Percentiles rank a stretch among this genome's conserved stretches.
phyloP scores from a whole-genome alignment of 805 yeast genomes.

The Priceomyces fermenticarens region DNA sequence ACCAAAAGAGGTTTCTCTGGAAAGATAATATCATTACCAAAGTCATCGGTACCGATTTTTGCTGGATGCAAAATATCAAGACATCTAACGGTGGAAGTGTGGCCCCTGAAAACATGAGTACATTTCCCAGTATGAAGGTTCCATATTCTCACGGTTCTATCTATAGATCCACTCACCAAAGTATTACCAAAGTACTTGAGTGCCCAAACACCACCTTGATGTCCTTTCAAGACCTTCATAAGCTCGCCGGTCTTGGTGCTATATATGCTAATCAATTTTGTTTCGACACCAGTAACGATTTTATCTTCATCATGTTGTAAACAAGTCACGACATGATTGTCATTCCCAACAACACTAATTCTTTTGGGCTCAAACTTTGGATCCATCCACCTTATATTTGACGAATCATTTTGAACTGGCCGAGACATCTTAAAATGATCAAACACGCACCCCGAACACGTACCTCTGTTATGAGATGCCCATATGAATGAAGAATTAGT shows the following conservation, averaged over 20 bases:
- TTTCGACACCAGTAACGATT: constrained; percentile 92
- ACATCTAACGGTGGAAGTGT: constrained; percentile 90
- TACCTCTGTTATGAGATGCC: too few species aligned
- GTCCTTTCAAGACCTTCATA: constrained; percentile 68
- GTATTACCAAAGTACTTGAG: constrained; percentile 80
- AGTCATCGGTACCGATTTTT: constrained; percentile 57
- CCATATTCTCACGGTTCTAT: constrained; percentile 93
- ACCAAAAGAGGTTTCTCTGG: constrained; percentile 67
- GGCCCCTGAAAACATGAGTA: constrained; percentile 89
- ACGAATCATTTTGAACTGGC: too few species aligned
- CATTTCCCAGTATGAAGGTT: constrained; percentile 79
- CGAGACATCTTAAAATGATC: too few species aligned
- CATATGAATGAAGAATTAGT: too few species aligned
- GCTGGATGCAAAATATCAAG: constrained; percentile 75
- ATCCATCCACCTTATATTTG: constrained; percentile 87
- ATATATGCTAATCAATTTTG: constrained; percentile 75
- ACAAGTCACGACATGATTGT: constrained; percentile 87
- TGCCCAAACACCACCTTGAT: constrained; percentile 99
- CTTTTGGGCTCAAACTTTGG: constrained; percentile 66
- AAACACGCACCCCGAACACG: too few species aligned
- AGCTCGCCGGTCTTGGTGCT: constrained; percentile 70
- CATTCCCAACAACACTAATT: constrained; percentile 60
- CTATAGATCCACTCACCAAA: constrained; percentile 91
- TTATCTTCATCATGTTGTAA: constrained; percentile 88
- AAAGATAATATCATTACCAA: constrained; percentile 52